These are phyloP conservation scores for Begonia fuchsioides DNA, from an alignment of 306 rosid species.

Conservation along the genomic window DNA sequence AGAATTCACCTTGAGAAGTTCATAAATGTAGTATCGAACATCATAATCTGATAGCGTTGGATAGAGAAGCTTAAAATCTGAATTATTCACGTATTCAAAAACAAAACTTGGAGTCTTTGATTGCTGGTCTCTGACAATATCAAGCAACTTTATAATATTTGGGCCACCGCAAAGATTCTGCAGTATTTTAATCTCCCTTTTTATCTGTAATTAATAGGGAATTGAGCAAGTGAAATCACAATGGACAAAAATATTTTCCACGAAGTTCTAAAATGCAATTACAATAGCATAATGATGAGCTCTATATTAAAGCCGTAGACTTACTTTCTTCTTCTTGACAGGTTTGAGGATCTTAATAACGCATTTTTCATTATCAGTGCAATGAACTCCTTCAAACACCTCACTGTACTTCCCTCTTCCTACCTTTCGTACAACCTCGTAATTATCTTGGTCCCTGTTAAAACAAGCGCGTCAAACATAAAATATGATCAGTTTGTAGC, in stretches of 20 bases:
- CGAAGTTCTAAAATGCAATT: too few relatives aligned
- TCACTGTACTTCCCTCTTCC: conserved; percentile 97
- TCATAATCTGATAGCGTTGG: conserved; percentile 81
- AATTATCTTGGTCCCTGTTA: conserved; percentile 78
- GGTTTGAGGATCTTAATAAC: conserved; percentile 82
- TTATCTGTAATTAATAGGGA: conserved; percentile 31
- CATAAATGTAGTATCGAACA: conserved; percentile 85
- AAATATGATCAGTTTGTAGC: too few relatives aligned
- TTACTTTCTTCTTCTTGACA: conserved; percentile 85
- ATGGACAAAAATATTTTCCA: not conserved
- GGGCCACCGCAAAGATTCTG: conserved; percentile 95
- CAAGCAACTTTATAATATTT: conserved; percentile 25
- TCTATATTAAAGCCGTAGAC: not conserved
- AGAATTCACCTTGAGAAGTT: conserved; percentile 70
- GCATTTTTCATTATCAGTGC: conserved; percentile 72
- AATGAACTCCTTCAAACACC: conserved; percentile 84
- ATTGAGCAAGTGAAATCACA: not conserved
- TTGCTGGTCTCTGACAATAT: conserved; percentile 78
- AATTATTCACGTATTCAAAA: conserved; percentile 83
- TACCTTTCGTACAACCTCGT: conserved; percentile 90
- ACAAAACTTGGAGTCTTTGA: conserved; percentile 85
- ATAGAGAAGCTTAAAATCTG: conserved; percentile 81
- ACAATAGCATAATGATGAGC: too few relatives aligned
- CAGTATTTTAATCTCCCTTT: conserved; percentile 85
- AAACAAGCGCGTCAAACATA: too few relatives aligned